phyloP scores from a whole-genome alignment of 164 flowering plant genomes.

The Annona cherimola region DNA sequence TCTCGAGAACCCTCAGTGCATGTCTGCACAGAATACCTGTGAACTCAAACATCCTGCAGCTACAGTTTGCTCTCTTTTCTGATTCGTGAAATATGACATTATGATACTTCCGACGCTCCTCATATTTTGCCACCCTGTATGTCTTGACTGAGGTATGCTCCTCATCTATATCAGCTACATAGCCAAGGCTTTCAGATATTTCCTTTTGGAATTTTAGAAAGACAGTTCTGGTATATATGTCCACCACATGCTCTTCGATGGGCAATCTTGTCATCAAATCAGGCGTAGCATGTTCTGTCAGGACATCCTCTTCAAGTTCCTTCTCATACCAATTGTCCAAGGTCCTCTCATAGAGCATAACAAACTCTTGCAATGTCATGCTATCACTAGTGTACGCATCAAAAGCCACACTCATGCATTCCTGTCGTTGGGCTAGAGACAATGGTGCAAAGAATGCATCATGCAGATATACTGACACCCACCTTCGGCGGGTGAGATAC shows the following conservation, averaged over 20 bases:
- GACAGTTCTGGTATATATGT: constrained; percentile 53
- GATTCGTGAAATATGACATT: constrained; percentile 50
- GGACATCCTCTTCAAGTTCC: constrained; percentile 55
- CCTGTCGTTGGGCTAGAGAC: constrained; percentile 36
- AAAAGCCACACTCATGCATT: constrained; percentile 40
- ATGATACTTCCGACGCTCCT: constrained; percentile 59
- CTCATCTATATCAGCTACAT: constrained; percentile 63
- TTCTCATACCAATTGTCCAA: constrained; percentile 38
- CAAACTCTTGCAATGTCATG: constrained; percentile 45
- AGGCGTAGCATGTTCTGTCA: constrained; percentile 61
- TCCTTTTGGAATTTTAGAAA: constrained; percentile 78
- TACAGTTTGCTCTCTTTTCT: constrained; percentile 67
- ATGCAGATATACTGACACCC: constrained; percentile 59
- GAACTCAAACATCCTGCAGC: constrained; percentile 86
- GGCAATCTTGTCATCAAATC: constrained; percentile 73
- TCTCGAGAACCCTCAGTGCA: constrained; percentile 72
- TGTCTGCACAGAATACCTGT: constrained; percentile 83
- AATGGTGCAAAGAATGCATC: constrained; percentile 57
- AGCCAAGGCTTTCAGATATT: constrained; percentile 70
- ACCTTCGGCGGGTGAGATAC: constrained; percentile 43
- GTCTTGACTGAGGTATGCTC: constrained; percentile 54
- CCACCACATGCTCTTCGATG: constrained; percentile 83
- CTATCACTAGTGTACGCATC: constrained; percentile 69
- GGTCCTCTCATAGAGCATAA: constrained; percentile 55
- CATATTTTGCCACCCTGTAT: constrained; percentile 75